These are phyloP conservation scores for Stygiomarasmius scandens DNA, from an alignment of 1,284 basidiomycete species.

Conservation along the genomic window DNA sequence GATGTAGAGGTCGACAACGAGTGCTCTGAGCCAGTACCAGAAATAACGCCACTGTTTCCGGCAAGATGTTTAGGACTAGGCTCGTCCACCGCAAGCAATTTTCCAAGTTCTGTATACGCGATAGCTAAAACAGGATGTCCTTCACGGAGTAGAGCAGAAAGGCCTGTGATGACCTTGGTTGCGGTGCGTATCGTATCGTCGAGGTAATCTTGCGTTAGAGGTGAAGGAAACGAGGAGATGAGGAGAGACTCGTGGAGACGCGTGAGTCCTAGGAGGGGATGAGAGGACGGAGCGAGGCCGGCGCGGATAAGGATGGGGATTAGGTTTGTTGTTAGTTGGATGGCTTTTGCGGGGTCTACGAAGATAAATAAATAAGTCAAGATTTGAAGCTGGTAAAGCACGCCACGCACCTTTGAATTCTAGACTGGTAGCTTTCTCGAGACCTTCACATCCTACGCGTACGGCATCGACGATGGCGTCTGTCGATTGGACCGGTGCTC, in stretches of 20 bases:
- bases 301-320: conserved; percentile 61
- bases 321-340: conserved; percentile 65
- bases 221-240: conserved; percentile 49
- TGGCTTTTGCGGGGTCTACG: conserved; percentile 58
- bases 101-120: conserved; percentile 79
- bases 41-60: too few relatives aligned
- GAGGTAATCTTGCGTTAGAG: conserved; percentile 49
- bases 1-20: background rate
- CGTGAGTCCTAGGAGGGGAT: conserved; percentile 77
- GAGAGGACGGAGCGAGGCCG: conserved; percentile 59
- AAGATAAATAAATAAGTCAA: background rate
- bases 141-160: conserved; percentile 53
- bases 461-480: conserved; percentile 62
- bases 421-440: conserved; percentile 68
- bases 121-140: conserved; percentile 84
- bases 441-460: conserved; percentile 66
- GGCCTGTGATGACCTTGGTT: conserved; percentile 58
- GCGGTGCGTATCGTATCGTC: conserved; percentile 67
- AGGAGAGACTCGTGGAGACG: conserved; percentile 71
- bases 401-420: conserved; percentile 54
- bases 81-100: conserved; percentile 78
- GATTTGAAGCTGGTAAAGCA: conserved; percentile 1
- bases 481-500: conserved; percentile 47
- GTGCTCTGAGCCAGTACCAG: conserved; percentile 7
- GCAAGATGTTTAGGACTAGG: conserved; percentile 32